Evolutionary conservation across 208 protist genomes (phyloP).

Genomic region (Acanthamoeba royreba): DNA sequence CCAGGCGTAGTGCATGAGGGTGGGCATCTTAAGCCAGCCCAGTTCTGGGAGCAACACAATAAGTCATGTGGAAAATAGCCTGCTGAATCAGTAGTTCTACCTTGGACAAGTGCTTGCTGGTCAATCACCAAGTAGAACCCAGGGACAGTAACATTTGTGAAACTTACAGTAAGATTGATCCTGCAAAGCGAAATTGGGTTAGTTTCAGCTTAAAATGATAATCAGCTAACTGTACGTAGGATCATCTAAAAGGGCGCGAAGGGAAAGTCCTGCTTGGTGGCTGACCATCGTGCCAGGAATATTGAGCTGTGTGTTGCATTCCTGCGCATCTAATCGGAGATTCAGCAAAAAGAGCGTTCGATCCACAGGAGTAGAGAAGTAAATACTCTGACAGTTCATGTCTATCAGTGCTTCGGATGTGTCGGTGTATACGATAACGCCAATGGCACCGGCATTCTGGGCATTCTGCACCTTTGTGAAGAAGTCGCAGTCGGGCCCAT

Average conservation of each 20-base stretch:
- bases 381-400: constrained; percentile 31
- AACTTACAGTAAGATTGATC: neutral
- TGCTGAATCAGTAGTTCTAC: neutral
- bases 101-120: neutral
- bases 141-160: neutral
- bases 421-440: neutral
- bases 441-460: neutral
- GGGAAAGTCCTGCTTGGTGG: neutral
- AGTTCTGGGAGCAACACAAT: neutral
- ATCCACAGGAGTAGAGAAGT: neutral
- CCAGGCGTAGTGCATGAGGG: constrained; percentile 38
- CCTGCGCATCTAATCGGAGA: neutral
- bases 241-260: neutral
- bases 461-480: constrained; percentile 29
- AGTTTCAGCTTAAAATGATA: neutral
- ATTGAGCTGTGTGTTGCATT: constrained; percentile 14
- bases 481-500: neutral
- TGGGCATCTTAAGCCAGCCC: constrained; percentile 38
- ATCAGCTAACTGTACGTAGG: neutral
- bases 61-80: neutral
- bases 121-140: constrained; percentile 31
- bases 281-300: constrained; percentile 28
- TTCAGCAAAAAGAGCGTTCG: too few species aligned
- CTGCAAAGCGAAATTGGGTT: neutral
- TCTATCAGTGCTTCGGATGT: neutral